Percentiles rank a stretch among this genome's conserved stretches.
These are phyloP conservation scores for Boechera retrofracta DNA, from an alignment of 345 rosid genomes.

Conservation along the genomic window DNA sequence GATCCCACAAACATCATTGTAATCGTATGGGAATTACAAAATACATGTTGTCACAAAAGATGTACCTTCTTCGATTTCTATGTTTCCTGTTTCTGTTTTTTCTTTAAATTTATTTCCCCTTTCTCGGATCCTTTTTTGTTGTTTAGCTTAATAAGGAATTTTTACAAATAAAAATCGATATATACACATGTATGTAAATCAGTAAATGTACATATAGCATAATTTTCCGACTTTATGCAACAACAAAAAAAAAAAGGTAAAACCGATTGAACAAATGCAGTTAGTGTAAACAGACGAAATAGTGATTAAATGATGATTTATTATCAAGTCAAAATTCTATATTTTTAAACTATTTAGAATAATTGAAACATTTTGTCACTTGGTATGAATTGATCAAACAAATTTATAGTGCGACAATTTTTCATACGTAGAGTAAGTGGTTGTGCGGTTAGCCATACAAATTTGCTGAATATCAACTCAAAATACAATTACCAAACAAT, in stretches of 20 bases:
- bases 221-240: no score
- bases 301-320: no score
- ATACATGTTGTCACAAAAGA: constrained; percentile 36
- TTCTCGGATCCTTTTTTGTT: constrained; percentile 10
- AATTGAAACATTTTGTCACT: no score
- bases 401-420: no score
- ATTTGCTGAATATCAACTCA: background rate
- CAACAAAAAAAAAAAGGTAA: no score
- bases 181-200: background rate
- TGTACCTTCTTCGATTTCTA: constrained; percentile 20
- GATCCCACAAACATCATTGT: constrained; percentile 39
- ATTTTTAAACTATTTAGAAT: no score
- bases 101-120: background rate
- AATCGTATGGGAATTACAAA: constrained; percentile 19
- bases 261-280: no score
- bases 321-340: no score
- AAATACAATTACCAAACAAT: background rate
- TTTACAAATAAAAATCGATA: background rate
- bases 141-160: constrained; percentile 27
- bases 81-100: background rate
- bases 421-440: background rate
- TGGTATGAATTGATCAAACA: no score
- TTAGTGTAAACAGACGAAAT: no score
- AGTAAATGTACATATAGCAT: background rate
- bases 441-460: background rate